These are phyloP conservation scores for Neurospora sp. DNA, from an alignment of 495 filamentous ascomycete species.

Conservation along the genomic window DNA sequence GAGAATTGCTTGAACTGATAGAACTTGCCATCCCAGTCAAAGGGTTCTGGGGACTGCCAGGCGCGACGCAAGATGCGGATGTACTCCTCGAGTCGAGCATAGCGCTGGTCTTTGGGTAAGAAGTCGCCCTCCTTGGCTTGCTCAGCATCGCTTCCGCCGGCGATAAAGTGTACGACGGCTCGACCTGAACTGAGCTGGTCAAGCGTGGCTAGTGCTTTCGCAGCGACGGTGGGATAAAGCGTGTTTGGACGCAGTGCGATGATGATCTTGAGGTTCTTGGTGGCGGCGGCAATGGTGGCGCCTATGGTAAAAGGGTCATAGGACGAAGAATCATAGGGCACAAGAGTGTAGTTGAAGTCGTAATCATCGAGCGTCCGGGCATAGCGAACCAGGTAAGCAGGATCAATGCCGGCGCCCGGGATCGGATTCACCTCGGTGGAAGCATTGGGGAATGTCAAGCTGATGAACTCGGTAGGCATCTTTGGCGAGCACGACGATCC, in stretches of 20 bases:
- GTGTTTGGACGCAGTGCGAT: conserved; percentile 49
- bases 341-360: conserved; percentile 43
- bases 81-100: conserved; percentile 42
- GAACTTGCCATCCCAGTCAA: conserved; percentile 43
- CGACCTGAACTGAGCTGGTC: conserved; percentile 42
- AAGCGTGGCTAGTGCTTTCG: conserved; percentile 45
- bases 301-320: conserved; percentile 43
- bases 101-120: conserved; percentile 42
- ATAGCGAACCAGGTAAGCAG: conserved; percentile 37
- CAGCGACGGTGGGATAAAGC: conserved; percentile 44
- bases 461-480: conserved; percentile 48
- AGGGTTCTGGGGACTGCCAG: conserved; percentile 40
- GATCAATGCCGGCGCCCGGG: conserved; percentile 35
- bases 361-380: conserved; percentile 43
- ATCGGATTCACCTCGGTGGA: conserved; percentile 43
- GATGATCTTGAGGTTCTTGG: conserved; percentile 45
- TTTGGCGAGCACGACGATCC: background rate
- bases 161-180: conserved; percentile 46
- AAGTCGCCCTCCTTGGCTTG: conserved; percentile 46
- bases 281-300: conserved; percentile 40
- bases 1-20: conserved; percentile 43
- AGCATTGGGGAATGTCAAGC: conserved; percentile 38
- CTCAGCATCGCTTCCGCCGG: conserved; percentile 42
- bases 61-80: conserved; percentile 42
- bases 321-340: conserved; percentile 41